These are phyloP conservation scores for Cylindrotheca closterium DNA, from an alignment of 108 stramenopile genomes.

Conservation along the genomic window DNA sequence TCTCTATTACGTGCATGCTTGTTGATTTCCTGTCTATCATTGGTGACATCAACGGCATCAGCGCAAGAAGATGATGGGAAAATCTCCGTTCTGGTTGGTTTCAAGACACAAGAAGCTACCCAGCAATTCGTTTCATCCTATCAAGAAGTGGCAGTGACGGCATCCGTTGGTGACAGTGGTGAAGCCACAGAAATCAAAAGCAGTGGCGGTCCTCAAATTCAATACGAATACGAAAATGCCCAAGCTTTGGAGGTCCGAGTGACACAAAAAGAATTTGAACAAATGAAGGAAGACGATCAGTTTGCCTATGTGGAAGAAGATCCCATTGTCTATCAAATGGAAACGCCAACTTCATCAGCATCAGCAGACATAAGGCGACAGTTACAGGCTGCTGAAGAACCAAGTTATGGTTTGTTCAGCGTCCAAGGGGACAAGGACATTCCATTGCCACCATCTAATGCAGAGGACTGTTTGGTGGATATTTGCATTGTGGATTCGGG, in stretches of 20 bases:
- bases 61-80: background rate
- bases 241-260: constrained; percentile 9
- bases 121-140: no score
- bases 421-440: constrained; percentile 20
- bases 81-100: background rate
- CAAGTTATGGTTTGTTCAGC: constrained; percentile 11
- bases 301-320: constrained; percentile 3
- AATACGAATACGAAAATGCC: background rate
- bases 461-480: constrained; percentile 14
- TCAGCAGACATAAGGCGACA: background rate
- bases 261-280: background rate
- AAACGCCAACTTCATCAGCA: background rate
- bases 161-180: background rate
- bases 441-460: constrained; percentile 5
- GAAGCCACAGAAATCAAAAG: background rate
- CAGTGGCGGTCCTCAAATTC: background rate
- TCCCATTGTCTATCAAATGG: background rate
- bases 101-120: background rate
- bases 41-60: no score
- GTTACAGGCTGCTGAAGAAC: background rate
- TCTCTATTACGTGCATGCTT: no score
- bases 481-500: constrained; percentile 69
- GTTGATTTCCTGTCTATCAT: no score
- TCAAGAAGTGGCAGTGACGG: background rate
- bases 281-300: constrained; percentile 3